Evolutionary conservation across 2,329 filamentous ascomycete genomes (phyloP).

Genomic region (Chaetomium globosum): DNA sequence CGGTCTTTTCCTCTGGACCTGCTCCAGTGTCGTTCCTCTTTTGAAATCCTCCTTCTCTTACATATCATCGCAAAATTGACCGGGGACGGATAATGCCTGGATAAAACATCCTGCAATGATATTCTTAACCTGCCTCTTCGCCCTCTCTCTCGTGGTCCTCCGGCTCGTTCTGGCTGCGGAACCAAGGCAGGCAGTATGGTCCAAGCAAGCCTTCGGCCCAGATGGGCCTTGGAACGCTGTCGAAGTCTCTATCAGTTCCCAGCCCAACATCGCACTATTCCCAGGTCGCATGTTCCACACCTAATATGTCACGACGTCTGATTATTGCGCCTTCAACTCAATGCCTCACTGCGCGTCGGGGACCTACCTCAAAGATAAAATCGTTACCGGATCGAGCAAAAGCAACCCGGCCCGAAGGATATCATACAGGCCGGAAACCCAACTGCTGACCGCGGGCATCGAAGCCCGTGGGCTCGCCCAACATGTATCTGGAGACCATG

Average conservation of each 20-base stretch:
- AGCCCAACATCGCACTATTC: slow-evolving; percentile 15
- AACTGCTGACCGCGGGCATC: slow-evolving; percentile 1
- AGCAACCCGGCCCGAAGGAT: background rate
- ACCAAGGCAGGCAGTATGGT: slow-evolving; percentile 8
- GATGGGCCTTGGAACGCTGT: slow-evolving; percentile 23
- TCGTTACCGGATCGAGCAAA: background rate
- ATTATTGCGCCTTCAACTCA: slow-evolving; percentile 15
- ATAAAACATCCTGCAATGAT: background rate
- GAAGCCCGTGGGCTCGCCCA: background rate
- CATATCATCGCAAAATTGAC: background rate
- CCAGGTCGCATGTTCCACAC: slow-evolving; percentile 15
- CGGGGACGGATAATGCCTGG: background rate
- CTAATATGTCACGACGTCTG: slow-evolving; percentile 13
- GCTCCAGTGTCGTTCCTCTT: background rate
- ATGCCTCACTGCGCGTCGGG: slow-evolving; percentile 18
- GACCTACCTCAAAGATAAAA: slow-evolving; percentile 4
- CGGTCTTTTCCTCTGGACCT: background rate
- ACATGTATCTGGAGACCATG: slow-evolving; percentile 10
- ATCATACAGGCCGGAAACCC: slow-evolving; percentile 1
- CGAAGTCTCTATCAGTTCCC: slow-evolving; percentile 17
- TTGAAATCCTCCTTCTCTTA: background rate
- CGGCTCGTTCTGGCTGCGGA: background rate
- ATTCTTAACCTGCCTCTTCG: background rate
- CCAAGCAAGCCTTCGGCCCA: slow-evolving; percentile 2
- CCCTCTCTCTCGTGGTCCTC: background rate